A percentile compares a stretch with the other conserved stretches of the same genome.
Evolutionary conservation across 2,329 filamentous ascomycete genomes (phyloP).

Genomic region (Leptographium galeiforme): DNA sequence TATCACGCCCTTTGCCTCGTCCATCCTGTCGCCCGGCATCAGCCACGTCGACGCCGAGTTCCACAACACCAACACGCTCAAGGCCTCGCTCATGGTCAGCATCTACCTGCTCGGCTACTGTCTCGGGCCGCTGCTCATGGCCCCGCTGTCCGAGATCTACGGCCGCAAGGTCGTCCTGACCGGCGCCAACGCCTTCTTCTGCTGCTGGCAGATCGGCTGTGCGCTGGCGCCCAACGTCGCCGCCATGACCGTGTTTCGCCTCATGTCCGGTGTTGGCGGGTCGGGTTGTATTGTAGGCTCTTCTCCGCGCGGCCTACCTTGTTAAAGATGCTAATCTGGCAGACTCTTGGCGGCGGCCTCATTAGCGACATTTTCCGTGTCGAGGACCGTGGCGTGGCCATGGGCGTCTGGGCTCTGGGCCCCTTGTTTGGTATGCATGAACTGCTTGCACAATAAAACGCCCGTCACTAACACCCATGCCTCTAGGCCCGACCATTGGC

Average conservation of each 20-base stretch:
- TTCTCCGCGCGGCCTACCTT: too few relatives aligned
- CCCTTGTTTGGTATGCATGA: neutral
- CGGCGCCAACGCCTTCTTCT: constrained; percentile 50
- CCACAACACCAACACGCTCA: constrained; percentile 23
- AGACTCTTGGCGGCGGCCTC: constrained; percentile 9
- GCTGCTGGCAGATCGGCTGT: constrained; percentile 52
- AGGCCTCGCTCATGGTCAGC: constrained; percentile 41
- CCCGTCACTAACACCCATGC: constrained; percentile 6
- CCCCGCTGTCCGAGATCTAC: constrained; percentile 11
- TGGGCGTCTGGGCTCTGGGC: constrained; percentile 15
- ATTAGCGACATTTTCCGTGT: constrained; percentile 16
- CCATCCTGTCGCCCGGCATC: constrained; percentile 43
- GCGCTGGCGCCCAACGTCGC: constrained; percentile 42
- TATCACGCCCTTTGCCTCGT: constrained; percentile 51
- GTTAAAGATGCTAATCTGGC: neutral
- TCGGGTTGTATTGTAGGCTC: constrained; percentile 6
- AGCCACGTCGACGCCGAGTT: constrained; percentile 30
- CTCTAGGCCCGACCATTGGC: constrained; percentile 26
- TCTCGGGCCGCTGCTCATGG: constrained; percentile 33
- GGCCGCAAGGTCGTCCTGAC: constrained; percentile 53
- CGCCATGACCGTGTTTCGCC: constrained; percentile 18
- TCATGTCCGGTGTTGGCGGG: constrained; percentile 11
- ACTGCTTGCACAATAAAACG: neutral
- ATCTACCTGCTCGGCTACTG: constrained; percentile 51
- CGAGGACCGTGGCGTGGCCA: constrained; percentile 42